These are phyloP conservation scores for Pyricularia sp. DNA, from an alignment of 2,329 filamentous ascomycete species.

Conservation along the genomic window DNA sequence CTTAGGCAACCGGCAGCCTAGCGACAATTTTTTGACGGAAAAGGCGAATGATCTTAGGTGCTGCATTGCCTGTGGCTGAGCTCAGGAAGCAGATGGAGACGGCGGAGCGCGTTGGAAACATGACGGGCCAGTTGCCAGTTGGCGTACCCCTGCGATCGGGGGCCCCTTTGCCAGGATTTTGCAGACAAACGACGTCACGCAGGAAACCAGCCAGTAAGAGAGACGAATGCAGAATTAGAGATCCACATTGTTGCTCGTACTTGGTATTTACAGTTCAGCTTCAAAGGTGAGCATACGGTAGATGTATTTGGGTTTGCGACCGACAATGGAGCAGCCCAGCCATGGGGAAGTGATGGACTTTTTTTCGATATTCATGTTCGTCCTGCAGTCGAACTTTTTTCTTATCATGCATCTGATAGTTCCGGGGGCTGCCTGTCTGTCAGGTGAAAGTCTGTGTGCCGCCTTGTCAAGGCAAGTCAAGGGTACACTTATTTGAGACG, in stretches of 20 bases:
- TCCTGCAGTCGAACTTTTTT: background rate
- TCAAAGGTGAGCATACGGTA: background rate
- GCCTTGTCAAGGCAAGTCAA: background rate
- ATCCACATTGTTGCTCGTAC: background rate
- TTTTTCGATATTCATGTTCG: background rate
- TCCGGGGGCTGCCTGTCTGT: background rate
- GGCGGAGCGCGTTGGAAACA: background rate
- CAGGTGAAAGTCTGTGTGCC: background rate
- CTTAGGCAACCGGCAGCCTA: background rate
- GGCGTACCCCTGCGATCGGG: background rate
- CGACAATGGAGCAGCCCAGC: background rate
- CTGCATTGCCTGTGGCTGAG: constrained; percentile 1
- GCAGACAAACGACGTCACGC: background rate
- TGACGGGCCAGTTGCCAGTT: background rate
- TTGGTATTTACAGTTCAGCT: background rate
- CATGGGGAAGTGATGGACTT: background rate
- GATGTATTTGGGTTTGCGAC: background rate
- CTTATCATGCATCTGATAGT: background rate
- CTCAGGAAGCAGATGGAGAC: background rate
- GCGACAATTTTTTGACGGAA: background rate
- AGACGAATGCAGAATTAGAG: background rate
- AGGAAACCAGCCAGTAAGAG: background rate
- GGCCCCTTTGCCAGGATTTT: background rate
- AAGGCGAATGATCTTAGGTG: background rate
- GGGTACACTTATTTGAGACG: background rate